These are phyloP conservation scores for Didymella pinodella DNA, from an alignment of 2,329 filamentous ascomycete species.

Conservation along the genomic window DNA sequence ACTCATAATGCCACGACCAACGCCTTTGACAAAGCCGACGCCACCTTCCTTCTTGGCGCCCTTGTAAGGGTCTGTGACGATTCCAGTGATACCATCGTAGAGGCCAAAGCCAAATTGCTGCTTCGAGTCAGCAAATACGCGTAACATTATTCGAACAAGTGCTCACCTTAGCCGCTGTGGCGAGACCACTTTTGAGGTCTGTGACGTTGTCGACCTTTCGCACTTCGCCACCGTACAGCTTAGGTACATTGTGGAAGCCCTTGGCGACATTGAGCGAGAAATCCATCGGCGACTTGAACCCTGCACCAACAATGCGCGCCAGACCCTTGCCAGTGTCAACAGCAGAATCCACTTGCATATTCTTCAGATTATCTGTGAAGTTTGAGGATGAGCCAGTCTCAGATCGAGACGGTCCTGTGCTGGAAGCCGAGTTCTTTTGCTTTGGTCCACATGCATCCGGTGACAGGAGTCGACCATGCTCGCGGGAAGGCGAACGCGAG, in stretches of 20 bases:
- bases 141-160: background rate
- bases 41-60: slow-evolving; percentile 72
- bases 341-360: slow-evolving; percentile 60
- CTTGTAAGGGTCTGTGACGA: slow-evolving; percentile 78
- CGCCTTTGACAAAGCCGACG: slow-evolving; percentile 76
- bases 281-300: slow-evolving; percentile 82
- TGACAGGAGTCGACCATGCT: slow-evolving; percentile 23
- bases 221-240: slow-evolving; percentile 84
- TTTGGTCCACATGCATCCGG: slow-evolving; percentile 19
- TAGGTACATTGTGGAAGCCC: slow-evolving; percentile 88
- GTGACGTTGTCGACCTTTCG: slow-evolving; percentile 81
- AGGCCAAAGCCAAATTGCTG: slow-evolving; percentile 78
- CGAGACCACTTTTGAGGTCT: slow-evolving; percentile 76
- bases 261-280: slow-evolving; percentile 82
- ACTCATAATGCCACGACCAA: slow-evolving; percentile 85
- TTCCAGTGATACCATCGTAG: slow-evolving; percentile 81
- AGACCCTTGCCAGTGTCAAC: slow-evolving; percentile 73
- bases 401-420: slow-evolving; percentile 24
- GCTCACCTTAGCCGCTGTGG: slow-evolving; percentile 73
- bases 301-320: slow-evolving; percentile 75
- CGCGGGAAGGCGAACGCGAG: slow-evolving; percentile 41
- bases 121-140: slow-evolving; percentile 16
- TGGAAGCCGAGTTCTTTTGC: slow-evolving; percentile 29
- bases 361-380: slow-evolving; percentile 29
- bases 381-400: slow-evolving; percentile 31